Conservation (phyloP, 306 rosid species). For the Delonix regia region DNA sequence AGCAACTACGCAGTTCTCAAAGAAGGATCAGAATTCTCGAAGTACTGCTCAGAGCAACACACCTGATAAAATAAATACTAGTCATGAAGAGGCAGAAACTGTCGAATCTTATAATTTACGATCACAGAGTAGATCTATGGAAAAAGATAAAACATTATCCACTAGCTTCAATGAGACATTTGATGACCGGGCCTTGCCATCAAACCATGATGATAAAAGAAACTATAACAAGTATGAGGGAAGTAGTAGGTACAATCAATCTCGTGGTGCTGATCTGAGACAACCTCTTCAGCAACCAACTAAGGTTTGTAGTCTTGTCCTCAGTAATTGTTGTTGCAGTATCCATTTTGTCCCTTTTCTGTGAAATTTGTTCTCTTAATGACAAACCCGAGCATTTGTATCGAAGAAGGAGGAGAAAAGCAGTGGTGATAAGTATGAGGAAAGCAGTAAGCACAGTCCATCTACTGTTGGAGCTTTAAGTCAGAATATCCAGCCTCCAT, state of each 20-base stretch:
- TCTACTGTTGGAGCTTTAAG: background rate
- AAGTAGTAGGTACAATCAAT: slow-evolving; percentile 38
- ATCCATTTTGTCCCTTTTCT: background rate
- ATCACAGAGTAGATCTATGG: slow-evolving; percentile 31
- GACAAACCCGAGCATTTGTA: background rate
- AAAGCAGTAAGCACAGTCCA: background rate
- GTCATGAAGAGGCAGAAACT: slow-evolving; percentile 32
- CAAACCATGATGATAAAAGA: slow-evolving; percentile 34
- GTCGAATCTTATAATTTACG: slow-evolving; percentile 41
- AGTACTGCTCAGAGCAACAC: slow-evolving; percentile 26
- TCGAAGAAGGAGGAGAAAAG: background rate
- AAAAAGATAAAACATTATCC: slow-evolving; percentile 31
- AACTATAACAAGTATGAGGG: slow-evolving; percentile 35
- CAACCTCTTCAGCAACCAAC: slow-evolving; percentile 49
- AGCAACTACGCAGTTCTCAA: slow-evolving; percentile 83
- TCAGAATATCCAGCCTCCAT: background rate
- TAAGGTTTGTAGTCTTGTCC: slow-evolving; percentile 47
- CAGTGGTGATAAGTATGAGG: background rate
- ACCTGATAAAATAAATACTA: slow-evolving; percentile 8
- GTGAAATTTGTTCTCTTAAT: background rate
- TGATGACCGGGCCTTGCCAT: slow-evolving; percentile 30
- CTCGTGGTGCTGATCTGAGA: slow-evolving; percentile 34
- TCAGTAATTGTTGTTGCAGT: background rate
- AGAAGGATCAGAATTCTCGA: slow-evolving; percentile 51
- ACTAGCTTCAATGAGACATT: slow-evolving; percentile 31